Evolutionary conservation across 176 grass and related monocot species (phyloP), one percentile per base, ranked within the genome.

Genomic region (Eleusine indica): DNA sequence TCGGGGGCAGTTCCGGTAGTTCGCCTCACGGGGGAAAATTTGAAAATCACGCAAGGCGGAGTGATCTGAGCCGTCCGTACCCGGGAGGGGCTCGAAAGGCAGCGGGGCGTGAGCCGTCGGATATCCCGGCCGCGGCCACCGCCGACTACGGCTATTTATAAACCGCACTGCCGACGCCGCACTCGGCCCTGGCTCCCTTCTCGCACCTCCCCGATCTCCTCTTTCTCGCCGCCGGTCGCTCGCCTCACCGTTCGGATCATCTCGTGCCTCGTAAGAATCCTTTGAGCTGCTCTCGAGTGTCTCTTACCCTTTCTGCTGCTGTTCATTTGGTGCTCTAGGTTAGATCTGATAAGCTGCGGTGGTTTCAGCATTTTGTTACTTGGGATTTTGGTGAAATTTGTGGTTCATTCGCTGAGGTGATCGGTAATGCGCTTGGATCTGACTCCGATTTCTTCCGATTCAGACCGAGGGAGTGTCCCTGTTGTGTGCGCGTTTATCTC

Each of bases 71-170:
- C 84, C 88, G 88, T 86, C 11, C 22, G 46, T 6, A 0, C 2
- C 16, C 2, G 17, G 29, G n/a, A 29, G 54, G 8, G 71, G 52
- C 2, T 16, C 21, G 51, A 52, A n/a, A 32, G 22, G 15, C 35
- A 44, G 9, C 2, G 4, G 10, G 7, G 40, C 1, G 68, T 0
- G 80, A 32, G 68, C 84, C 84, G 74, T 86, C 29, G 11, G 88
- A 86, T 90, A 56, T 73, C 10, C 9, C 1, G 14, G 57, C 58
- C 1, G 19, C 13, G 0, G 7, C 9, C 30, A 9, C 49, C 9
- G 40, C 68, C 68, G 47, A 74, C 80, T 46, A 79, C 88, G 84
- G 88, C 80, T 86, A 83, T 86, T 83, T 90, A 86, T 90, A 86
- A 90, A 2, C 44, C 69, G 1, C 79, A 2, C 79, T 62, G 60